Percentiles rank a stretch among this genome's conserved stretches.
Evolutionary conservation across 495 filamentous ascomycete genomes (phyloP).

Genomic region (Bathelium albidoporum): DNA sequence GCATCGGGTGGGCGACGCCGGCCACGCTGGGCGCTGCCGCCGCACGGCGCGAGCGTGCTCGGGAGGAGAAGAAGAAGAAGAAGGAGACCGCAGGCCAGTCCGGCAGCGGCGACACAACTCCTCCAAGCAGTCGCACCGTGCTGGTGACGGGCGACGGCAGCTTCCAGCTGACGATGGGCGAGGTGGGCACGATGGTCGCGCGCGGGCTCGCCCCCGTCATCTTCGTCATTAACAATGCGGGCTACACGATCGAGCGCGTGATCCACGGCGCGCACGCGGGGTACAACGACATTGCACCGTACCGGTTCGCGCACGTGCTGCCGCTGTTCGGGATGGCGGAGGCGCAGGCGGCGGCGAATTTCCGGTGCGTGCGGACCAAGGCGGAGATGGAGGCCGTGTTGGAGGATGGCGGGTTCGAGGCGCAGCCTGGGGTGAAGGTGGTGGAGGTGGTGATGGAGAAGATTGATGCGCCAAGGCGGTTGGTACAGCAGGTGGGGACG

Average conservation of each 20-base stretch:
- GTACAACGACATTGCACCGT: constrained; percentile 34
- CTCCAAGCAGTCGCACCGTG: constrained; percentile 21
- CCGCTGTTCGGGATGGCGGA: constrained; percentile 27
- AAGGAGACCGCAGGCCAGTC: no score
- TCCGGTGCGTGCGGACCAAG: constrained; percentile 26
- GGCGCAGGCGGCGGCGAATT: constrained; percentile 16
- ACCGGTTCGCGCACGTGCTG: constrained; percentile 27
- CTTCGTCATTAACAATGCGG: constrained; percentile 31
- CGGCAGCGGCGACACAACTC: no score
- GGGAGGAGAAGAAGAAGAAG: neutral
- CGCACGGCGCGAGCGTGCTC: constrained; percentile 16
- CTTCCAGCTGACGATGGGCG: constrained; percentile 30
- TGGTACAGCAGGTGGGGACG: constrained; percentile 21
- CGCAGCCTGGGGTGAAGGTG: constrained; percentile 22
- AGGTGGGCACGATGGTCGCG: constrained; percentile 33
- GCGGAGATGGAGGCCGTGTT: constrained; percentile 27
- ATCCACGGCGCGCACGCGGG: constrained; percentile 30
- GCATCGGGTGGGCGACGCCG: constrained; percentile 30
- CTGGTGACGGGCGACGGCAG: constrained; percentile 32
- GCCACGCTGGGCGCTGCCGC: constrained; percentile 29
- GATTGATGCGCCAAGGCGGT: constrained; percentile 29
- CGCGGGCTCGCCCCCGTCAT: constrained; percentile 19
- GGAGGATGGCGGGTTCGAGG: constrained; percentile 13
- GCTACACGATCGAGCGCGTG: constrained; percentile 33
- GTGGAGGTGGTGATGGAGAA: constrained; percentile 30